Evolutionary conservation across 306 rosid species (phyloP), one percentile per base, ranked within the genome.

Genomic region (Cicer judaicum): DNA sequence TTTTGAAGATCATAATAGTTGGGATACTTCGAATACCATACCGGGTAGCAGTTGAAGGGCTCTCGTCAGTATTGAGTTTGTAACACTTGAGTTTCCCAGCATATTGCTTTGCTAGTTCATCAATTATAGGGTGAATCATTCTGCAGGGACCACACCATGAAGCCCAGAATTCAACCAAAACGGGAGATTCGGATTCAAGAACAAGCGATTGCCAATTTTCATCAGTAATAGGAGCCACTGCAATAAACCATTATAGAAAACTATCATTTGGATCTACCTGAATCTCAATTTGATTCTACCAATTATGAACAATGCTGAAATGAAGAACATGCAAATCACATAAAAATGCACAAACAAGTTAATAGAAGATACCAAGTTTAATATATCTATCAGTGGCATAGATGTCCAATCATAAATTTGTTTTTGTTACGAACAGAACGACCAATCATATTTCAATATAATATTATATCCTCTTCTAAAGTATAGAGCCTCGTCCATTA

Each of bases 111-210:
- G 97, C 88, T 64, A 94, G 80, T 34, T 86, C 94, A 49, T 87
- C 88, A 18, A 94, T 79, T 56, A 94, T 81, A 0, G 98, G 98
- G 74, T 86, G 94, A 72, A 94, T 91, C 95, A 91, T 94, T 15
- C 97, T 91, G 86, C 98, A 94, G 2, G 98, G 98, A 41, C 98
- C 98, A 7, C 98, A 94, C 98, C 98, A 94, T 4, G 98, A 96
- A 7, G 98, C 98, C 98, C 97, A 94, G 82, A 94, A 94, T 84
- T 94, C 97, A 36, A 94, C 98, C 73, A 94, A 74, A 10, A 94
- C 93, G 0, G 97, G 83, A 8, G 68, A 1, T 1, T 87, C 84
- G 11, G 88, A 79, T 61, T 88, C 88, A 11, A 91, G 54, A 15
- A 94, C 98, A 72, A 83, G 87, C 6, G 93, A 79, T 61, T 90